Percentiles rank a stretch among this genome's conserved stretches.
Conservation (phyloP, 2,329 filamentous ascomycete species). For the Calonectria naviculata region DNA sequence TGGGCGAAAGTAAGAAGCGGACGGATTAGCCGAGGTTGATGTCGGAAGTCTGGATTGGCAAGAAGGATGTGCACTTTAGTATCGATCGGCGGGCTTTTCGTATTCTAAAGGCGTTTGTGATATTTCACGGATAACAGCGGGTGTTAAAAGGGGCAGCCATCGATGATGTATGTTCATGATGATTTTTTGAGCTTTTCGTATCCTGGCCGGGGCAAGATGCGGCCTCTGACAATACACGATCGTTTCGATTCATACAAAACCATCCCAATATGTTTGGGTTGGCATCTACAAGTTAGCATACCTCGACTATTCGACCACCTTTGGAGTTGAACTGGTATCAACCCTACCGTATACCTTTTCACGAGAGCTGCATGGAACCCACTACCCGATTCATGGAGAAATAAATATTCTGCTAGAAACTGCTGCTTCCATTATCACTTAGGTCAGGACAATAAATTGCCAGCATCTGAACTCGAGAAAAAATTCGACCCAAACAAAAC, state of each 20-base stretch:
- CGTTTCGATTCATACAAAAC: background rate
- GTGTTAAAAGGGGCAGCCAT: slow-evolving; percentile 9
- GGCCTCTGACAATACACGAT: background rate
- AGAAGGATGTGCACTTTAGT: slow-evolving; percentile 9
- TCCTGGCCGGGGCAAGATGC: background rate
- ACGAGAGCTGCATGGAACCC: too few relatives aligned
- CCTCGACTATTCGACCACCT: too few relatives aligned
- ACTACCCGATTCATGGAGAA: too few relatives aligned
- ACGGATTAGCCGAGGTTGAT: slow-evolving; percentile 39
- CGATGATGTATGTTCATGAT: slow-evolving; percentile 3
- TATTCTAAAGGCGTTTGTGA: slow-evolving; percentile 21
- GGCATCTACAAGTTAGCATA: too few relatives aligned
- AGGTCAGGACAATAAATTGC: too few relatives aligned
- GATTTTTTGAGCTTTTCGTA: background rate
- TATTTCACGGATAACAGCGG: slow-evolving; percentile 18
- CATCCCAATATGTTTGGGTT: background rate
- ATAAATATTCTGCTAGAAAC: too few relatives aligned
- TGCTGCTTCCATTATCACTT: too few relatives aligned
- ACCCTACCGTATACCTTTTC: too few relatives aligned
- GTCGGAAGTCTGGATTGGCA: background rate
- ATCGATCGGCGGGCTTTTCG: slow-evolving; percentile 19
- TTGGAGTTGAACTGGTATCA: too few relatives aligned
- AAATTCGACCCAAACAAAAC: too few relatives aligned
- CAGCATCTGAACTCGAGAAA: too few relatives aligned
- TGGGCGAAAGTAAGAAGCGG: slow-evolving; percentile 47